phyloP scores from a whole-genome alignment of 192 early-diverging fungal species.

The Umbelopsis vinacea region DNA sequence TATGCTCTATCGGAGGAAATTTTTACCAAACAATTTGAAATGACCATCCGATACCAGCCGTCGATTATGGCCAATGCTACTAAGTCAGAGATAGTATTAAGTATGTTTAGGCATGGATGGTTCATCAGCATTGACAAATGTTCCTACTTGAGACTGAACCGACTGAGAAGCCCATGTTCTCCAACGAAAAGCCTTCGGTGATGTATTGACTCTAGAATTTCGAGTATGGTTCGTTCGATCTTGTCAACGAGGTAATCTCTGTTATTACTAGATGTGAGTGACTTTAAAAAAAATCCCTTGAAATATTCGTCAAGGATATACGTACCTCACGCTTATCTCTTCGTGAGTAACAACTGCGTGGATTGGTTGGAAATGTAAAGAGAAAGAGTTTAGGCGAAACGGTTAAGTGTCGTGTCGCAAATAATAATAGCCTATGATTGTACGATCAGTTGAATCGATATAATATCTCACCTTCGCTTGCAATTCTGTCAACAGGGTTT shows the following conservation, averaged over 20 bases:
- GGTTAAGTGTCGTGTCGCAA: too few relatives aligned
- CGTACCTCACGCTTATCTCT: not conserved
- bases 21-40: not conserved
- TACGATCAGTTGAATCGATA: not conserved
- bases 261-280: not conserved
- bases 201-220: not conserved
- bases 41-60: not conserved
- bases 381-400: too few relatives aligned
- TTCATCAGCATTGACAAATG: not conserved
- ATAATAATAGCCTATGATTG: too few relatives aligned
- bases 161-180: not conserved
- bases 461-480: not conserved
- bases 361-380: not conserved
- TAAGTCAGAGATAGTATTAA: too few relatives aligned
- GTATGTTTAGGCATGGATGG: not conserved
- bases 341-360: not conserved
- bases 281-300: not conserved
- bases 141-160: not conserved
- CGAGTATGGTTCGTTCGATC: not conserved
- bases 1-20: not conserved
- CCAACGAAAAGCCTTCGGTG: not conserved
- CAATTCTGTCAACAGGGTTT: not conserved
- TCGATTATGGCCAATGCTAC: not conserved
- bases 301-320: not conserved
- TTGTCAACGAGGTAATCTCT: constrained; percentile 2